A percentile compares a stretch with the other conserved stretches of the same genome.
phyloP scores from a whole-genome alignment of 148 eudicot species.

The Vaccinium macrocarpon region DNA sequence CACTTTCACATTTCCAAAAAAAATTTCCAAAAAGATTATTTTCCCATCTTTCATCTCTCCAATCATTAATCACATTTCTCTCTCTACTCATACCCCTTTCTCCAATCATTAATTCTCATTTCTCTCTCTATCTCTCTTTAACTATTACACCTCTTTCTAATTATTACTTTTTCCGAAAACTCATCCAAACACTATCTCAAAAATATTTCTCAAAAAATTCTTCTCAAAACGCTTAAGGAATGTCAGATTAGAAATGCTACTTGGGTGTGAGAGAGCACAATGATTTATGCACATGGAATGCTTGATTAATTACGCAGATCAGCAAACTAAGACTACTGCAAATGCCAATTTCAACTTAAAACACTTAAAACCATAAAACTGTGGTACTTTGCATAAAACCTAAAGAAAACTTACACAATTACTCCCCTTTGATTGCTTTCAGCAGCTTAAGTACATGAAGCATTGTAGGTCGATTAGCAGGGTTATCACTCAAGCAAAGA shows the following conservation, averaged over 20 bases:
- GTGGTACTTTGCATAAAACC: not conserved
- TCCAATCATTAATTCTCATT: too few species aligned
- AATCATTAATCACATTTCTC: too few species aligned
- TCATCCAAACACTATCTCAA: too few species aligned
- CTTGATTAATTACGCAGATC: not conserved
- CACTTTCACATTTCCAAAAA: too few species aligned
- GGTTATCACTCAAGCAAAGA: constrained; percentile 43
- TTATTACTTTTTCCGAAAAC: too few species aligned
- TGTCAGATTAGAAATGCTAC: not conserved
- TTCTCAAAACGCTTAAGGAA: too few species aligned
- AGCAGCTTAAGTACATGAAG: constrained; percentile 41
- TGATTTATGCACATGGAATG: not conserved
- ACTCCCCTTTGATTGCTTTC: constrained; percentile 38
- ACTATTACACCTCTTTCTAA: too few species aligned
- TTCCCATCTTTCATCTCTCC: too few species aligned
- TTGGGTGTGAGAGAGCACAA: not conserved
- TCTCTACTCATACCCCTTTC: too few species aligned
- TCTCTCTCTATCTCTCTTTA: too few species aligned
- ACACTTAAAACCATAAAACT: not conserved
- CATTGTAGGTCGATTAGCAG: constrained; percentile 50
- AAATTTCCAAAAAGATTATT: too few species aligned
- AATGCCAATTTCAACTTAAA: not conserved
- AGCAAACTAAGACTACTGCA: not conserved
- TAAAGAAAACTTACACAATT: not conserved
- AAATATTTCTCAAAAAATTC: too few species aligned